Evolutionary conservation across 768 basidiomycete species (phyloP).

Genomic region (Chlorophyllum brunneum): DNA sequence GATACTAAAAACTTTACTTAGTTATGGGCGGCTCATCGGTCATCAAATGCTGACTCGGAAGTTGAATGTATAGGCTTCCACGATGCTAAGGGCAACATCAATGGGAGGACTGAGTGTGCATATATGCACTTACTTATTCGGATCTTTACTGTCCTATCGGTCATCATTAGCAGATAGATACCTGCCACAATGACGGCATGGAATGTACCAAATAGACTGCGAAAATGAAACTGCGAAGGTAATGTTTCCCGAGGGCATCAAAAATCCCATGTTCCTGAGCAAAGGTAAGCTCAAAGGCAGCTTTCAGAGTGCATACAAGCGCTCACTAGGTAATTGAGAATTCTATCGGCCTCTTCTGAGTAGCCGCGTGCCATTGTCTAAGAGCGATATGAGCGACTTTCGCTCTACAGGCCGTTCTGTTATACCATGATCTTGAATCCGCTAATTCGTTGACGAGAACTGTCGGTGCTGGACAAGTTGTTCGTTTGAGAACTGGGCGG

Average conservation of each 20-base stretch:
- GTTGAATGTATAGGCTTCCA: constrained; percentile 88
- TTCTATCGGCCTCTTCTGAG: constrained; percentile 77
- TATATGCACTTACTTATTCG: constrained; percentile 62
- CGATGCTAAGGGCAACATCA: constrained; percentile 46
- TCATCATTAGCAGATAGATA: constrained; percentile 1
- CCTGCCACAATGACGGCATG: neutral
- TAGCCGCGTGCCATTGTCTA: constrained; percentile 69
- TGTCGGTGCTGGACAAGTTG: constrained; percentile 22
- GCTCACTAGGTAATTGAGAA: constrained; percentile 70
- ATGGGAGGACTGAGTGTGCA: constrained; percentile 2
- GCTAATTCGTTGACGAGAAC: constrained; percentile 40
- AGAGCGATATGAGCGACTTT: neutral
- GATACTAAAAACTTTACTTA: constrained; percentile 46
- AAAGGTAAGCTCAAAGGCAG: neutral
- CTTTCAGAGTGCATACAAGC: constrained; percentile 11
- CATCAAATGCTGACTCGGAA: constrained; percentile 49
- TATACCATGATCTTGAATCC: constrained; percentile 67
- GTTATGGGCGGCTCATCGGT: neutral
- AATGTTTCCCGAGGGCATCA: constrained; percentile 80
- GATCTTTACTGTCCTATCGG: constrained; percentile 75
- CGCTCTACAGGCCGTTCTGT: neutral
- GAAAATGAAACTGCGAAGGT: constrained; percentile 82
- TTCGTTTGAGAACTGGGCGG: constrained; percentile 32
- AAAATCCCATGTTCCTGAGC: constrained; percentile 80
- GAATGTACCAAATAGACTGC: constrained; percentile 75